Evolutionary conservation across 345 rosid species (phyloP).

Genomic region (Sonneratia alba): DNA sequence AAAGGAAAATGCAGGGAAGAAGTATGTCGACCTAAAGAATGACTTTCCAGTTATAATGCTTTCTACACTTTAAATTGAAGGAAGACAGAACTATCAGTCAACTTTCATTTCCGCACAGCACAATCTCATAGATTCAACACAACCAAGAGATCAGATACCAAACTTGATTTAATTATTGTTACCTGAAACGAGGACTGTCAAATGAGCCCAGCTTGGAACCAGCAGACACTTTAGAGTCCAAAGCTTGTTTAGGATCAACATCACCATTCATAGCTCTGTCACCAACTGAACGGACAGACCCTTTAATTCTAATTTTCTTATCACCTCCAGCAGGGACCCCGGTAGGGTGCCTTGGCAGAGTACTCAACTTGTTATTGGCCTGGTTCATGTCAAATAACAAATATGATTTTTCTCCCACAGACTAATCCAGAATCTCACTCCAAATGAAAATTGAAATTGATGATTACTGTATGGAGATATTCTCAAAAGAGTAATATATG

Average conservation of each 20-base stretch:
- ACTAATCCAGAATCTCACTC: too few species aligned
- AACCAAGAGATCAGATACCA: background rate
- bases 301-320: constrained; percentile 75
- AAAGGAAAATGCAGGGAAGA: background rate
- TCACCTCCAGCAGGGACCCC: constrained; percentile 78
- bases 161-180: constrained; percentile 5
- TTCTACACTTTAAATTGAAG: background rate
- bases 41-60: background rate
- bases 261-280: constrained; percentile 55
- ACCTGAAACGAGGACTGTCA: constrained; percentile 76
- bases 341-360: constrained; percentile 43
- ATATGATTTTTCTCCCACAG: background rate
- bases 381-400: constrained; percentile 18
- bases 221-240: constrained; percentile 46
- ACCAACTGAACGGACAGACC: constrained; percentile 73
- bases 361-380: constrained; percentile 45
- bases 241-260: constrained; percentile 44
- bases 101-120: background rate
- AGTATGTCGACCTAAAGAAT: background rate
- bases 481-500: too few species aligned
- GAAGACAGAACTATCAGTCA: background rate
- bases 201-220: constrained; percentile 64
- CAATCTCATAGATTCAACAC: background rate
- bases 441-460: too few species aligned
- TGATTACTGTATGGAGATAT: too few species aligned